Base-by-base conservation (phyloP, 2,329 filamentous ascomycete genomes). In the Colletotrichum filicis region DNA sequence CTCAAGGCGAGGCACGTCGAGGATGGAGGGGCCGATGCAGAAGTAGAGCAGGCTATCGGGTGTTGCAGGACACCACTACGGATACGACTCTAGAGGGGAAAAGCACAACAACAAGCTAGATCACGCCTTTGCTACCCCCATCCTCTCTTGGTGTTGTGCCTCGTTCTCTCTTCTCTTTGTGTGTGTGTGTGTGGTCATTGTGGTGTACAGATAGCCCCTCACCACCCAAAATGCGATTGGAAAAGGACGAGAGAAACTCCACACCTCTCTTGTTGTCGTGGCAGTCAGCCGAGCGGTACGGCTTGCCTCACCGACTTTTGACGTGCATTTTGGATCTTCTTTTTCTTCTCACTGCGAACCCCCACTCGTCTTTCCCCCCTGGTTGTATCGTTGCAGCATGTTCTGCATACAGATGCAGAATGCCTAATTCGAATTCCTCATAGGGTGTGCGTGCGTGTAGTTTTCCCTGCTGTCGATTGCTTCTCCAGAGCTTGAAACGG, bases 281-380 rank as follows among this genome's bases (percentile, higher is more conserved):
- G 70, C 70, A 73, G 66, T 60, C 65, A 58, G 69, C 59, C 69
- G 59, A 42, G 68, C 64, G 68, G 60, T 62, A 58, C 57, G 32
- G 52, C 64, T 30, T n/a, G 69, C 66, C 58, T 73, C 70, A 73
- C 70, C 70, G 70, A 73, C 70, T 73, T 73, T 73, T 73, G 60
- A 55, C 32, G 52, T 70, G 70, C 66, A 61, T 69, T 56, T 58
- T 11, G 35, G n/a, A 56, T 52, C 28, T 28, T 55, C 46, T 30
- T 32, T 26, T 32, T 26, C 12, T 56, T 46, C 26, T 42, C 32
- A 30, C 53, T 37, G 49, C 60, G 37, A 32, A 55, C 58, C 56
- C 49, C 6, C 49, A 14, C 28, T 19, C n/a, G 6, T n/a, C 26
- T 58, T 6, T 5, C 11, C 26, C 19, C 46, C 12, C 22, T 11